These are phyloP conservation scores for Colletotrichum graminicola DNA, from an alignment of 2,329 filamentous ascomycete species.

Conservation along the genomic window DNA sequence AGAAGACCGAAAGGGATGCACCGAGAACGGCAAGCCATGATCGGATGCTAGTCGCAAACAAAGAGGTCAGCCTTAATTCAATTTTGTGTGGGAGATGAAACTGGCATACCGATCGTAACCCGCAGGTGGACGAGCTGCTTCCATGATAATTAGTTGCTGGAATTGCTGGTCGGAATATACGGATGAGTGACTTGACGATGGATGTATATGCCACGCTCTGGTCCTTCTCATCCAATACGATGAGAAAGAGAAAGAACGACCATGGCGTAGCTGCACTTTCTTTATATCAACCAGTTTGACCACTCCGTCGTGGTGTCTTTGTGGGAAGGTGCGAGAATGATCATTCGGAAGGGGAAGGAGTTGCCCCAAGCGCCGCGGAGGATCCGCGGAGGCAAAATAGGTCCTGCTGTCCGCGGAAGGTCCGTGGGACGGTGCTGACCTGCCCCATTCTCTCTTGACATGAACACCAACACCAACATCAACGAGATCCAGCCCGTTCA, in stretches of 20 bases:
- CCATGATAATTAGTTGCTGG: background rate
- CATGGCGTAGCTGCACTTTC: background rate
- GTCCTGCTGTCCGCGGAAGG: background rate
- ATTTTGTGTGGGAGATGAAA: background rate
- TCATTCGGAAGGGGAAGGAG: background rate
- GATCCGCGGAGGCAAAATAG: conserved; percentile 9
- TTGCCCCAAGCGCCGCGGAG: conserved; percentile 28
- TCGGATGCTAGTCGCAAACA: conserved; percentile 9
- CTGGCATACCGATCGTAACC: conserved; percentile 21
- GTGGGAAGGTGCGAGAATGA: background rate
- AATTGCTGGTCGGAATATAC: background rate
- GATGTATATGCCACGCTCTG: too few species aligned
- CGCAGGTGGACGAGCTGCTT: conserved; percentile 11
- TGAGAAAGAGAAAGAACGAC: background rate
- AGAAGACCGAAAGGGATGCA: conserved; percentile 44
- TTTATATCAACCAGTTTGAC: background rate
- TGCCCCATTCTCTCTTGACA: background rate
- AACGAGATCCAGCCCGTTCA: background rate
- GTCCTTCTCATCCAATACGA: background rate
- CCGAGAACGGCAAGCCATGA: conserved; percentile 45
- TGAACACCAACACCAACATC: background rate
- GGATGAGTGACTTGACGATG: too few species aligned
- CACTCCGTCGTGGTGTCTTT: background rate
- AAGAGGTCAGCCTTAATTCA: background rate
- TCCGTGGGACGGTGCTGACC: conserved; percentile 4